Conservation (phyloP, 2,329 filamentous ascomycete species). For the Fusarium tuaranense region DNA sequence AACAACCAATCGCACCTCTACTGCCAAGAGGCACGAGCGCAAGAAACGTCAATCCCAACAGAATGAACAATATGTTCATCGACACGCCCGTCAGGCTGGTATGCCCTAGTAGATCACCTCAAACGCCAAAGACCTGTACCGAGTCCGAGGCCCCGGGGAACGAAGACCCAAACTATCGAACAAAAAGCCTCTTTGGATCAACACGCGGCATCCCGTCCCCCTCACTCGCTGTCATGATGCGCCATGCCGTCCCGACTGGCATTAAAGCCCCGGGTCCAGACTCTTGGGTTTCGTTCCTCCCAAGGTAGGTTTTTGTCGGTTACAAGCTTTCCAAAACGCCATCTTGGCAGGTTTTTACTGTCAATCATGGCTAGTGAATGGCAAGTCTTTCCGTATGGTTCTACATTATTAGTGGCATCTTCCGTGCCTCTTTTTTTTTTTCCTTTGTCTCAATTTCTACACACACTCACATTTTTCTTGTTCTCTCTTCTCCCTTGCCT, state of each 20-base stretch:
- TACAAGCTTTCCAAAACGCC: not conserved
- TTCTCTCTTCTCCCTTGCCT: conserved; percentile 15
- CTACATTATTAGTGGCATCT: not conserved
- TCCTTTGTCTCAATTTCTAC: not conserved
- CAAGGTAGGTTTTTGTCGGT: not conserved
- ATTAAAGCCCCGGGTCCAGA: conserved; percentile 1
- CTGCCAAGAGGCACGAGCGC: not conserved
- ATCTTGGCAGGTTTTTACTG: not conserved
- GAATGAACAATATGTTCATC: not conserved
- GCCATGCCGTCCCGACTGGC: conserved; percentile 1
- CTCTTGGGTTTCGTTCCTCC: not conserved
- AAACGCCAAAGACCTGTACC: not conserved
- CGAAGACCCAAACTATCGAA: not conserved
- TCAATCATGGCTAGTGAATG: not conserved
- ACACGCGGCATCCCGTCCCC: not conserved
- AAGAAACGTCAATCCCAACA: not conserved
- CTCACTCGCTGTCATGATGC: conserved; percentile 4
- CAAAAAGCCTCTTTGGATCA: not conserved
- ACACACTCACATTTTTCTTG: not conserved
- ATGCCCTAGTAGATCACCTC: not conserved
- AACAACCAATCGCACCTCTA: not conserved
- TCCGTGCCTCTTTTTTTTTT: not conserved
- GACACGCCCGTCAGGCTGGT: not conserved
- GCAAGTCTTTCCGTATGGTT: not conserved
- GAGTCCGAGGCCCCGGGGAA: not conserved